These are phyloP conservation scores for Fomitopsis palustris DNA, from an alignment of 1,284 basidiomycete species.

Conservation along the genomic window DNA sequence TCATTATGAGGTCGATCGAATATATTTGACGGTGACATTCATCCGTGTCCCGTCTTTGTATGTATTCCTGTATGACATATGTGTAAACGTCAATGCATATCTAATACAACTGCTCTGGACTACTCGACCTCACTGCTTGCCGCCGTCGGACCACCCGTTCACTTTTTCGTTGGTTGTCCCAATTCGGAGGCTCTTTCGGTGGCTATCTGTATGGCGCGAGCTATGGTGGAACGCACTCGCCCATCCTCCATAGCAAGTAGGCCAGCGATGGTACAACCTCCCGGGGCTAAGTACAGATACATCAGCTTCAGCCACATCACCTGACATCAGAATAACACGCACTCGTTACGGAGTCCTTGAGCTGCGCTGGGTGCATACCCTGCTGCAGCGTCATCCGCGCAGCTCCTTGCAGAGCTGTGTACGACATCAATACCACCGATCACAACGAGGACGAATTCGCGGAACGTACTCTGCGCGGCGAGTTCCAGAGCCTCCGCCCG, in stretches of 20 bases:
- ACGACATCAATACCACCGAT: neutral
- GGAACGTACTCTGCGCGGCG: constrained; percentile 85
- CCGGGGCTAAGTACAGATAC: constrained; percentile 65
- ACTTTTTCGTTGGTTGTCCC: constrained; percentile 40
- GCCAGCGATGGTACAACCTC: constrained; percentile 98
- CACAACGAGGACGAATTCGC: neutral
- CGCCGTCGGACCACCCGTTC: too few species aligned
- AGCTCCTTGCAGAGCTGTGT: constrained; percentile 89
- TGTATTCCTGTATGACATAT: neutral
- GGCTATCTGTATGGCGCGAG: constrained; percentile 91
- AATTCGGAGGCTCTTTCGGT: constrained; percentile 84
- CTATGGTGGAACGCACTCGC: constrained; percentile 90
- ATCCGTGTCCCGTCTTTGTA: too few species aligned
- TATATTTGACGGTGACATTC: constrained; percentile 16
- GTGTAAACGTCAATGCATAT: neutral
- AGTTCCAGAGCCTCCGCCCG: constrained; percentile 91
- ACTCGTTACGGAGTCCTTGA: constrained; percentile 99
- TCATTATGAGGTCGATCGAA: constrained; percentile 14
- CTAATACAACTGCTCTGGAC: neutral
- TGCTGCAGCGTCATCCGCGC: constrained; percentile 93
- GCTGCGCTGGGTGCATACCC: constrained; percentile 89
- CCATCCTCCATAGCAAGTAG: constrained; percentile 95
- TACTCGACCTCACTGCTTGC: too few species aligned
- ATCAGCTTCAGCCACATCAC: neutral
- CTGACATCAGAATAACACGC: constrained; percentile 29